These are phyloP conservation scores for Alternaria viburni DNA, from an alignment of 2,329 filamentous ascomycete species.

Conservation along the genomic window DNA sequence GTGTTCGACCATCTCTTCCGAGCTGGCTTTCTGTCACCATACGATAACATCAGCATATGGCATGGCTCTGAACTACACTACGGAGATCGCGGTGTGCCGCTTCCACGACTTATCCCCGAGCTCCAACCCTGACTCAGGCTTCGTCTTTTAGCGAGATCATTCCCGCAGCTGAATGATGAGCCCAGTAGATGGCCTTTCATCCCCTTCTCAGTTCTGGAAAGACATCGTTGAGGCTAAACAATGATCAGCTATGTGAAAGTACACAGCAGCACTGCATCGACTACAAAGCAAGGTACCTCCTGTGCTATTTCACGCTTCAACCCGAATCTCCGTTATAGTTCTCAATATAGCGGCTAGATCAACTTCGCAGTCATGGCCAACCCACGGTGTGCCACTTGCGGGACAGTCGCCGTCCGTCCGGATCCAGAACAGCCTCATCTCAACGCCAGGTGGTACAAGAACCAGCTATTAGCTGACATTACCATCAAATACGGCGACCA, in stretches of 20 bases:
- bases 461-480: background rate
- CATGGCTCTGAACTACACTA: background rate
- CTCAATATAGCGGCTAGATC: background rate
- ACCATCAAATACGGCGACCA: background rate
- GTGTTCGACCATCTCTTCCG: background rate
- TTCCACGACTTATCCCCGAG: background rate
- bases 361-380: background rate
- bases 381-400: background rate
- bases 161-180: background rate
- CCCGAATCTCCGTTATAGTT: background rate
- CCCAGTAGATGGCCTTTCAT: background rate
- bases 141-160: background rate
- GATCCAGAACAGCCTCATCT: background rate
- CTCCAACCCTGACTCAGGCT: background rate
- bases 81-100: background rate
- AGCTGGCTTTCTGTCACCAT: background rate
- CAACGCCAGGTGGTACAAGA: background rate
- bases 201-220: background rate
- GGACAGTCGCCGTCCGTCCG: background rate
- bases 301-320: background rate
- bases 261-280: background rate
- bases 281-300: background rate
- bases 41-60: too few species aligned
- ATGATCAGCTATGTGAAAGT: background rate
- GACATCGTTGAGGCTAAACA: background rate